A percentile compares a stretch with the other conserved stretches of the same genome.
Evolutionary conservation across 1,284 basidiomycete genomes (phyloP).

Genomic region (Melampsora americana): DNA sequence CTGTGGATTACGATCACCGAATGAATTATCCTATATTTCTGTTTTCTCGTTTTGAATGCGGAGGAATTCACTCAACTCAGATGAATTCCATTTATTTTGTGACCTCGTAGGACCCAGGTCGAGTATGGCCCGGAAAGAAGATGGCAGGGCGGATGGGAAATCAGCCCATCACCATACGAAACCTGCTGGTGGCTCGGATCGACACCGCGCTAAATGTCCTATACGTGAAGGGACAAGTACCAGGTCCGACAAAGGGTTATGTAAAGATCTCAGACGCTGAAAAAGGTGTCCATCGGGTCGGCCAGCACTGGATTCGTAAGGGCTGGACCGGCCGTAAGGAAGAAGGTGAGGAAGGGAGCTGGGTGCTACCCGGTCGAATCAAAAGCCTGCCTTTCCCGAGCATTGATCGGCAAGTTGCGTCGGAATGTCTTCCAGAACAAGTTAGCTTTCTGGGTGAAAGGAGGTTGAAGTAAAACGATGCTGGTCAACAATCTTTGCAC

Average conservation of each 20-base stretch:
- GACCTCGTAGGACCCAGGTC: constrained; percentile 73
- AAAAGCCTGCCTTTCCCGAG: constrained; percentile 53
- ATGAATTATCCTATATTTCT: too few species aligned
- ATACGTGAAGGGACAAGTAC: constrained; percentile 67
- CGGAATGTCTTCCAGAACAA: constrained; percentile 47
- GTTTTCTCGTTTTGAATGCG: not conserved
- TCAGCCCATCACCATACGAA: constrained; percentile 77
- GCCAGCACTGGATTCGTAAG: constrained; percentile 50
- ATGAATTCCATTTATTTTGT: constrained; percentile 38
- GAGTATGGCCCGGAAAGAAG: constrained; percentile 94
- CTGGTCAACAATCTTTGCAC: too few species aligned
- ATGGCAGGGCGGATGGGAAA: constrained; percentile 95
- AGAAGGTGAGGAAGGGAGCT: constrained; percentile 48
- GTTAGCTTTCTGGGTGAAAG: constrained; percentile 24
- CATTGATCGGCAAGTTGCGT: constrained; percentile 51
- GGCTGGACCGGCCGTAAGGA: constrained; percentile 50
- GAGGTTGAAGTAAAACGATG: constrained; percentile 15
- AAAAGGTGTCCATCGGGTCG: constrained; percentile 51
- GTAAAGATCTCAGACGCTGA: constrained; percentile 53
- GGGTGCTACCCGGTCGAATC: constrained; percentile 51
- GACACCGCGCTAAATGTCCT: constrained; percentile 81
- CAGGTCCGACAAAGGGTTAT: constrained; percentile 59
- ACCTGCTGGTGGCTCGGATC: constrained; percentile 81
- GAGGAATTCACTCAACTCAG: too few species aligned
- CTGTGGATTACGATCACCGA: not conserved